phyloP scores from a whole-genome alignment of 1,284 basidiomycete species.

The Malassezia sp. region DNA sequence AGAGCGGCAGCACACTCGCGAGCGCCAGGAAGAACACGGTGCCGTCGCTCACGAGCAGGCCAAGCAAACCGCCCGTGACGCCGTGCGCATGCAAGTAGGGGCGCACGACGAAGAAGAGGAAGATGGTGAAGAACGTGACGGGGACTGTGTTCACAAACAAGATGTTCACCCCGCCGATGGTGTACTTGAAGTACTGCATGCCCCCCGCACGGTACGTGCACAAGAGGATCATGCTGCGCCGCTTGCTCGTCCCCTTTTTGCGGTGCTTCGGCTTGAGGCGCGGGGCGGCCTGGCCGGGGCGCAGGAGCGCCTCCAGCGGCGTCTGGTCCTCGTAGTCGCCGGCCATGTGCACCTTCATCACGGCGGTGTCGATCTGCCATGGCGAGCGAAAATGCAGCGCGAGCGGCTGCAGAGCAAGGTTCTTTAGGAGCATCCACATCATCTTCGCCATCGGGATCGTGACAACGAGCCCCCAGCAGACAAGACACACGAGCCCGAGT shows the following conservation, averaged over 20 bases:
- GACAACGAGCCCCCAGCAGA: constrained; percentile 86
- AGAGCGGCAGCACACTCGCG: constrained; percentile 85
- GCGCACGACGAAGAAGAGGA: constrained; percentile 76
- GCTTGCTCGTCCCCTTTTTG: constrained; percentile 49
- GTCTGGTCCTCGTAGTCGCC: constrained; percentile 35
- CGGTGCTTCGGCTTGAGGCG: constrained; percentile 46
- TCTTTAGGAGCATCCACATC: constrained; percentile 79
- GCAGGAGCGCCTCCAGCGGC: constrained; percentile 34
- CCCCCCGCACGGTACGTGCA: constrained; percentile 90
- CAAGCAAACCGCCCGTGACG: constrained; percentile 53
- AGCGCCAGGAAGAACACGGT: constrained; percentile 77
- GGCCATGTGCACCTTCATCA: constrained; percentile 18
- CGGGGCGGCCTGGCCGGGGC: constrained; percentile 48
- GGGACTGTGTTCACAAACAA: constrained; percentile 91
- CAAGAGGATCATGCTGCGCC: constrained; percentile 63
- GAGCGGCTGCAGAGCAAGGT: constrained; percentile 69
- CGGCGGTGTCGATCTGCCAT: constrained; percentile 19
- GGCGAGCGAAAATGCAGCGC: constrained; percentile 73
- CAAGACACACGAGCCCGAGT: constrained; percentile 56
- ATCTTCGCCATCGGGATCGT: constrained; percentile 97
- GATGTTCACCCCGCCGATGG: constrained; percentile 95
- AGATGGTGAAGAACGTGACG: constrained; percentile 86
- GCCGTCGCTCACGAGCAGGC: constrained; percentile 61
- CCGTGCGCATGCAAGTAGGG: constrained; percentile 60
- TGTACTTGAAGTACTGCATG: constrained; percentile 95